phyloP scores from a whole-genome alignment of 192 early-diverging fungal genomes.

The Glomus cerebriforme region DNA sequence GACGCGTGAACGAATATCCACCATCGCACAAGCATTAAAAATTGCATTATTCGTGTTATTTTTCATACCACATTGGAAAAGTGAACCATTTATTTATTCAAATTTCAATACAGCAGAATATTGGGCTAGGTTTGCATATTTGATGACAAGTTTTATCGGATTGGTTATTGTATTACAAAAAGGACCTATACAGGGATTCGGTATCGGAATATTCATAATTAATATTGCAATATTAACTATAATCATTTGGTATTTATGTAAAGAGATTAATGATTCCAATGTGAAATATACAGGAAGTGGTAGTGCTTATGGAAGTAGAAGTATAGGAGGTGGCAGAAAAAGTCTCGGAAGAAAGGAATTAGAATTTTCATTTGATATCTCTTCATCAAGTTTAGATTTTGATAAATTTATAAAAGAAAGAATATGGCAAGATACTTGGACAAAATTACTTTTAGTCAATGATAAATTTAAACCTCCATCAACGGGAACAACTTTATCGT shows the following conservation, averaged over 20 bases:
- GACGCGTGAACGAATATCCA: constrained; percentile 51
- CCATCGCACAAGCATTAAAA: constrained; percentile 49
- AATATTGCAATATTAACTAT: constrained; percentile 42
- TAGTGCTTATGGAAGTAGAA: not conserved
- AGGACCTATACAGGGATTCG: constrained; percentile 46
- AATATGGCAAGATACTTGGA: constrained; percentile 76
- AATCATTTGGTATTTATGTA: constrained; percentile 46
- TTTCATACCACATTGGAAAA: constrained; percentile 57
- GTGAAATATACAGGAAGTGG: not conserved
- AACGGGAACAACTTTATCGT: constrained; percentile 51
- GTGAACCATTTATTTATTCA: constrained; percentile 60
- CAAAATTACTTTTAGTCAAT: constrained; percentile 57
- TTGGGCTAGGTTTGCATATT: constrained; percentile 44
- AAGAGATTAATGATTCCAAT: constrained; percentile 35
- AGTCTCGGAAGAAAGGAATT: constrained; percentile 37
- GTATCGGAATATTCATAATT: constrained; percentile 48
- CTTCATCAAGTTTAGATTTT: constrained; percentile 45
- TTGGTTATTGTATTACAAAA: constrained; percentile 53
- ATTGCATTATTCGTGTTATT: constrained; percentile 51
- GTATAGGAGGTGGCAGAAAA: not conserved
- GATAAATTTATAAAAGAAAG: constrained; percentile 49
- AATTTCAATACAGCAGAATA: constrained; percentile 57
- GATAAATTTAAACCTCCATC: constrained; percentile 61
- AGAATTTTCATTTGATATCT: constrained; percentile 53
- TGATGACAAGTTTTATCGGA: constrained; percentile 52